Percentiles rank a stretch among this genome's conserved stretches.
phyloP scores from a whole-genome alignment of 2,329 filamentous ascomycete genomes.

The Botrytis pseudocinerea region DNA sequence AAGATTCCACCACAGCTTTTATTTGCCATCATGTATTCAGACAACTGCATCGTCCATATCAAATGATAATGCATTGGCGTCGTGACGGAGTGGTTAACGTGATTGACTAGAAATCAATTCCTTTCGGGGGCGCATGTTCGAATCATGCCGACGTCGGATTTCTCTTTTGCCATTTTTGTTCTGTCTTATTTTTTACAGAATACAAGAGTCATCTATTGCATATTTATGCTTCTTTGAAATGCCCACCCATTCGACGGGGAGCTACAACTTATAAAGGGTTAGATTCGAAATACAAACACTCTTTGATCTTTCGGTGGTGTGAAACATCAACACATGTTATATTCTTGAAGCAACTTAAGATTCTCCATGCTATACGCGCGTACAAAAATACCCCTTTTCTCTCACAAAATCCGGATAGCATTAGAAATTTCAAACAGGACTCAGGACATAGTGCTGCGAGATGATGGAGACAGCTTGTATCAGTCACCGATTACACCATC shows the following conservation, averaged over 20 bases:
- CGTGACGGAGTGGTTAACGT: slow-evolving; percentile 16
- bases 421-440: not conserved
- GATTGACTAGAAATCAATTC: slow-evolving; percentile 14
- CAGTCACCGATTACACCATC: not conserved
- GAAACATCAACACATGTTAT: not conserved
- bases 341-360: not conserved
- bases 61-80: not conserved
- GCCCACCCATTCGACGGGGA: no score
- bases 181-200: not conserved
- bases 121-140: slow-evolving; percentile 13
- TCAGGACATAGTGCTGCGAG: not conserved
- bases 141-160: slow-evolving; percentile 7
- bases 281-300: not conserved
- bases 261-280: no score
- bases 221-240: not conserved
- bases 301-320: not conserved
- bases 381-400: not conserved
- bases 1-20: fast-evolving
- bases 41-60: no score
- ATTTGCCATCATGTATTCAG: fast-evolving
- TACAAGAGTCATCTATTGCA: not conserved
- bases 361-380: not conserved
- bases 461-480: not conserved
- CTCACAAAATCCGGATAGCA: not conserved
- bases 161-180: not conserved